These are phyloP conservation scores for Calophaca sinica DNA, from an alignment of 306 rosid genomes.

Conservation along the genomic window DNA sequence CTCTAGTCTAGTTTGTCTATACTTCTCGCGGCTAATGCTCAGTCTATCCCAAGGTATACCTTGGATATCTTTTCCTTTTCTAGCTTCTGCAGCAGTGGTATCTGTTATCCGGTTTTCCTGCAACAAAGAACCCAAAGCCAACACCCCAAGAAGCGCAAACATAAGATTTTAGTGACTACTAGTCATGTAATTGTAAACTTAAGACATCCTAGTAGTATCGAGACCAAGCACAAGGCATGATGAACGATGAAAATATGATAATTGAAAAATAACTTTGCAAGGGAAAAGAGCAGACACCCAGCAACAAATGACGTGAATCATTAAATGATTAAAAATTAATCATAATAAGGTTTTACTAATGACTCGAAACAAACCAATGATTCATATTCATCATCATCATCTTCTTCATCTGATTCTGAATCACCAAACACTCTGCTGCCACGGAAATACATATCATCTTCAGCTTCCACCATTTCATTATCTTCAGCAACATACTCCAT, in stretches of 20 bases:
- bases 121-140: slow-evolving; percentile 17
- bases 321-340: slow-evolving; percentile 3
- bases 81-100: slow-evolving; percentile 53
- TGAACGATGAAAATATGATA: background rate
- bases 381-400: slow-evolving; percentile 33
- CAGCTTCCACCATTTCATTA: slow-evolving; percentile 54
- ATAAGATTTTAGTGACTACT: background rate
- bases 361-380: slow-evolving; percentile 46
- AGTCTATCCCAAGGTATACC: slow-evolving; percentile 59
- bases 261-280: background rate
- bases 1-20: slow-evolving; percentile 79
- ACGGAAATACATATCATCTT: slow-evolving; percentile 46
- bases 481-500: slow-evolving; percentile 45
- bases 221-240: slow-evolving; percentile 3
- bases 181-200: background rate
- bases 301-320: background rate
- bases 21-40: slow-evolving; percentile 53
- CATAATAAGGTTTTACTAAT: background rate
- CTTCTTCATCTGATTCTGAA: slow-evolving; percentile 47
- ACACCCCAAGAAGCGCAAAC: background rate
- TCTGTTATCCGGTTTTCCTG: slow-evolving; percentile 52
- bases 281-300: background rate
- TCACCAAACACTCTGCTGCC: slow-evolving; percentile 47
- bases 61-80: slow-evolving; percentile 53
- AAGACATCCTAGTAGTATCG: background rate